Base-by-base conservation (phyloP, 768 basidiomycete genomes). In the Cubamyces lactineus region DNA sequence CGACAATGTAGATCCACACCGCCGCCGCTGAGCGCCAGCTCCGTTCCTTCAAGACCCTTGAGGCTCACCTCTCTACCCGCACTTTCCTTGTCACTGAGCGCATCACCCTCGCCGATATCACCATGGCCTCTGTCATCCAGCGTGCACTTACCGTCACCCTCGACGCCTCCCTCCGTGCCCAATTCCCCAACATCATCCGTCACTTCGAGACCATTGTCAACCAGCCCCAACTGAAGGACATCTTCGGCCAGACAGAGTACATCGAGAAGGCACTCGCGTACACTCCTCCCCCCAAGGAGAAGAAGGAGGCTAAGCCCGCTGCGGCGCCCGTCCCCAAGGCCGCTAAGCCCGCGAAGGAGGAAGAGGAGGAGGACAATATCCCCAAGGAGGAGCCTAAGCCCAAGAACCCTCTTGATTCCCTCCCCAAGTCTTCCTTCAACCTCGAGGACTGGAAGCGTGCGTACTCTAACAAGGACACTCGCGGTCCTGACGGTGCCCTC, bases 381-480 rank as follows among this genome's bases (percentile, higher is more conserved):
- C 87, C 89, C 23, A 68, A 64, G 55, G 85, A 84, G 52, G 94
- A 91, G 77, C 93, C 96, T 67, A 96, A 96, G 75, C 84, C 77
- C 59, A 95, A 96, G 85, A 96, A 97, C 84, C 96, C 96, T 26
- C 87, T 96, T 54, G 96, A 97, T 66, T 82, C 85, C 64, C 86
- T 98, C 42, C 94, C 94, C 68, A 96, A 92, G 77, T 90, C 91
- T 12, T 78, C 84, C 5, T 86, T 92, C 77, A 94, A 94, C 80
- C 86, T 94, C 59, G 91, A 96, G 76, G 94, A 98, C 78, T 97
- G 94, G 94, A 98, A 98, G 76, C 88, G 93, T 47, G 89, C 91
- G 46, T 99, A 98, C 82, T 97, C 95, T 70, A 98, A 98, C 89
- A 88, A 89, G 75, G 95, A 98, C n/a, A 98, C 96, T 41, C 87